Percentiles rank a stretch among this genome's conserved stretches.
These are phyloP conservation scores for Barnettozyma pratensis DNA, from an alignment of 805 yeast species.

Conservation along the genomic window DNA sequence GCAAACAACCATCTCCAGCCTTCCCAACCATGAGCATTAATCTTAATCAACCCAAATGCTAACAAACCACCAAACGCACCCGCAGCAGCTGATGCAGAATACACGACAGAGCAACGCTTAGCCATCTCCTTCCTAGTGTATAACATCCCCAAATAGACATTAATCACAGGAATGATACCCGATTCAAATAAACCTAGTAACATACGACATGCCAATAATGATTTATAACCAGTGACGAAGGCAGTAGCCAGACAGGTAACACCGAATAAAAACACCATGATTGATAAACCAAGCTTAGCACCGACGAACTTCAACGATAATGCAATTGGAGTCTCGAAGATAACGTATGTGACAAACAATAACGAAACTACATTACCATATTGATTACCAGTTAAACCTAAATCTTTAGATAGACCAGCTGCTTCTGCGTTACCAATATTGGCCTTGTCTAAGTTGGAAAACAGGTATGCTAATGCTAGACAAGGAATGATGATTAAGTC, in stretches of 20 bases:
- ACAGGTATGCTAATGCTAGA: slow-evolving; percentile 37
- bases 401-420: slow-evolving; percentile 43
- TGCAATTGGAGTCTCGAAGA: slow-evolving; percentile 36
- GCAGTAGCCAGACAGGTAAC: slow-evolving; percentile 37
- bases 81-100: slow-evolving; percentile 27
- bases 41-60: slow-evolving; percentile 39
- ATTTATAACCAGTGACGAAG: slow-evolving; percentile 36
- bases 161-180: slow-evolving; percentile 45
- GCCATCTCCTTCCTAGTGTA: slow-evolving; percentile 46
- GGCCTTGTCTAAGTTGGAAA: slow-evolving; percentile 47
- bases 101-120: slow-evolving; percentile 31
- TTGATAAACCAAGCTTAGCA: slow-evolving; percentile 28
- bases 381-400: slow-evolving; percentile 34
- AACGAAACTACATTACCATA: slow-evolving; percentile 41
- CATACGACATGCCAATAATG: slow-evolving; percentile 41
- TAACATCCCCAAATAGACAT: slow-evolving; percentile 41
- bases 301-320: slow-evolving; percentile 32
- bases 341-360: slow-evolving; percentile 40
- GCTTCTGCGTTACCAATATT: slow-evolving; percentile 56
- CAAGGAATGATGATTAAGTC: slow-evolving; percentile 40
- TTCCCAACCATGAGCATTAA: slow-evolving; percentile 33
- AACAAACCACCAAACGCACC: slow-evolving; percentile 56
- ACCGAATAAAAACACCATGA: slow-evolving; percentile 34
- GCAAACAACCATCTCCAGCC: slow-evolving; percentile 51
- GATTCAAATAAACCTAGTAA: slow-evolving; percentile 49